Conservation (phyloP, 2,329 filamentous ascomycete genomes). For the Pestalotiopsis sp. region DNA sequence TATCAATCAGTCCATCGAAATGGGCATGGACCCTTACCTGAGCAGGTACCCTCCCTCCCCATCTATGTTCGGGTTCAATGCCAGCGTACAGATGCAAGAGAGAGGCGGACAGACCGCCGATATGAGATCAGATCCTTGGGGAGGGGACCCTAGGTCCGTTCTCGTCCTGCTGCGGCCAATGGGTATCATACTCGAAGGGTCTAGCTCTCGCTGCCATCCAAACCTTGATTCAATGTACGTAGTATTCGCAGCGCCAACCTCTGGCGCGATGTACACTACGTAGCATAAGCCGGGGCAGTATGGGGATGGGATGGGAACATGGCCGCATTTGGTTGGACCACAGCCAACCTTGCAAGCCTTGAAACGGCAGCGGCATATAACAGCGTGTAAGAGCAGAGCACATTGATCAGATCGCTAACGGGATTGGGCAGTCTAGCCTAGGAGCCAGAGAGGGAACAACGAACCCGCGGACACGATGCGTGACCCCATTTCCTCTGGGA, state of each 20-base stretch:
- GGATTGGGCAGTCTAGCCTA: conserved; percentile 1
- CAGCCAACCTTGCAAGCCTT: background rate
- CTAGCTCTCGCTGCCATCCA: conserved; percentile 1
- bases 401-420: background rate
- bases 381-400: background rate
- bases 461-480: background rate
- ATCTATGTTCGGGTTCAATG: background rate
- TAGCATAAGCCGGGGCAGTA: background rate
- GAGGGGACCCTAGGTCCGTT: background rate
- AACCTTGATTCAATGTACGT: background rate
- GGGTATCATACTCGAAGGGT: background rate
- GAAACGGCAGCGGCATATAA: background rate
- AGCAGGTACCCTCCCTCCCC: no score
- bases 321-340: conserved; percentile 1
- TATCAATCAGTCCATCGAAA: background rate
- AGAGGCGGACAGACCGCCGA: background rate
- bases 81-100: background rate
- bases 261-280: background rate
- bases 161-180: background rate
- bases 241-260: background rate
- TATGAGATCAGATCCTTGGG: conserved; percentile 1
- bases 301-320: background rate
- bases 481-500: background rate
- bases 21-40: conserved; percentile 1
- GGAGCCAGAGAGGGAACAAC: background rate